Evolutionary conservation across 2,329 filamentous ascomycete species (phyloP).

Genomic region (Drechslerella dactyloides): DNA sequence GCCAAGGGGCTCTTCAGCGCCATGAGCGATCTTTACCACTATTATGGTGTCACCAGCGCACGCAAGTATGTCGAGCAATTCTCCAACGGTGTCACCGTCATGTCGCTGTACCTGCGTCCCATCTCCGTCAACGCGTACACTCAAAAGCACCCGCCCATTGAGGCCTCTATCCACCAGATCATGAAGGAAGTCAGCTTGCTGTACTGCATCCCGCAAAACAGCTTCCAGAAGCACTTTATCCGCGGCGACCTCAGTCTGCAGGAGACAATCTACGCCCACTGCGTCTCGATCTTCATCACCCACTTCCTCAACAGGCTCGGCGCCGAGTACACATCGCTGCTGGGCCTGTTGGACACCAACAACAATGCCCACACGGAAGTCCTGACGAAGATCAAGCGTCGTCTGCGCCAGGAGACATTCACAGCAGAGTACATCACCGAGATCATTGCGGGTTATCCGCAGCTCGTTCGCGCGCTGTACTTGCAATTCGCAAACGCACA

Average conservation of each 20-base stretch:
- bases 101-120: conserved; percentile 90
- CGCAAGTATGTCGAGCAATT: conserved; percentile 99
- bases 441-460: conserved; percentile 90
- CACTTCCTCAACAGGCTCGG: conserved; percentile 94
- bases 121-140: conserved; percentile 63
- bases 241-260: conserved; percentile 86
- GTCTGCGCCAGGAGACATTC: conserved; percentile 93
- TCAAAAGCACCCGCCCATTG: conserved; percentile 75
- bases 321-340: conserved; percentile 87
- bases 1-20: conserved; percentile 94
- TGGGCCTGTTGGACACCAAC: conserved; percentile 76
- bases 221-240: conserved; percentile 88
- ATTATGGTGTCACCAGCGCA: conserved; percentile 95
- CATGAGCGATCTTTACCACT: conserved; percentile 94
- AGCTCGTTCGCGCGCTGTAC: conserved; percentile 84
- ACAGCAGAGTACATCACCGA: conserved; percentile 97
- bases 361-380: conserved; percentile 87
- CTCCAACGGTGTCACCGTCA: conserved; percentile 95
- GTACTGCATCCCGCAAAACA: conserved; percentile 97
- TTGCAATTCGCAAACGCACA: conserved; percentile 90
- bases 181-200: conserved; percentile 97
- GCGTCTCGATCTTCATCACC: conserved; percentile 95
- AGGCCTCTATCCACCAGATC: conserved; percentile 96
- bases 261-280: conserved; percentile 96
- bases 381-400: conserved; percentile 91